Percentiles rank a stretch among this genome's conserved stretches.
These are phyloP conservation scores for Fusarium annulatum DNA, from an alignment of 2,329 filamentous ascomycete genomes.

Conservation along the genomic window DNA sequence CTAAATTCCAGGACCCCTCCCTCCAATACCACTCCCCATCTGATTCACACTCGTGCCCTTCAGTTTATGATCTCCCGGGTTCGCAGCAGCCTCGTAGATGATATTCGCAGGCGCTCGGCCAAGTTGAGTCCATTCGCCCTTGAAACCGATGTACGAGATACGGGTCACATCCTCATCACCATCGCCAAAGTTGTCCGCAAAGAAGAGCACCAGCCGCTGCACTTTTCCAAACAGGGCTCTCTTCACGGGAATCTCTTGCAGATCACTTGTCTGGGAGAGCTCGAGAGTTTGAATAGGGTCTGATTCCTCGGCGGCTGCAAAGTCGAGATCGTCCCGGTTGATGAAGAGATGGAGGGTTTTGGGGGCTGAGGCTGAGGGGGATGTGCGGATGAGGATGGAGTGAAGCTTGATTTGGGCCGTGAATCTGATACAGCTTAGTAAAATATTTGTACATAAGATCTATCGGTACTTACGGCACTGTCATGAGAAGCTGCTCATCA, in stretches of 20 bases:
- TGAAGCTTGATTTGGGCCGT: slow-evolving; percentile 94
- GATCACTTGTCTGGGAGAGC: slow-evolving; percentile 79
- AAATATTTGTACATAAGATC: background rate
- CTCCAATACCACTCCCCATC: slow-evolving; percentile 66
- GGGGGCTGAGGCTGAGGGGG: slow-evolving; percentile 76
- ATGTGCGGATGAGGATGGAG: slow-evolving; percentile 86
- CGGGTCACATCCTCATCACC: slow-evolving; percentile 84
- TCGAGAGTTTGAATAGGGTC: slow-evolving; percentile 79
- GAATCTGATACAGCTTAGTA: slow-evolving; percentile 68
- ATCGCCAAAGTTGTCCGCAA: slow-evolving; percentile 88
- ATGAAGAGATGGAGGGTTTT: slow-evolving; percentile 86
- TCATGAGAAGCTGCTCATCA: slow-evolving; percentile 94
- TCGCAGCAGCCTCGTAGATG: slow-evolving; percentile 92
- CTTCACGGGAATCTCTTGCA: slow-evolving; percentile 89
- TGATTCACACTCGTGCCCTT: slow-evolving; percentile 67
- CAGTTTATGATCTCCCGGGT: slow-evolving; percentile 85
- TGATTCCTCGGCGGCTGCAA: slow-evolving; percentile 76
- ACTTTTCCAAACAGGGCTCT: slow-evolving; percentile 90
- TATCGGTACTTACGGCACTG: slow-evolving; percentile 76
- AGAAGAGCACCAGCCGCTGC: slow-evolving; percentile 85
- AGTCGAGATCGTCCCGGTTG: slow-evolving; percentile 91
- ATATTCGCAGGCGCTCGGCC: slow-evolving; percentile 80
- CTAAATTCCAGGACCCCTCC: slow-evolving; percentile 51
- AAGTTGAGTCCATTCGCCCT: slow-evolving; percentile 91
- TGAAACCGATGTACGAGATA: slow-evolving; percentile 88